Percentiles rank a stretch among this genome's conserved stretches.
Conservation (phyloP, 2,329 filamentous ascomycete genomes). For the Neurospora sp. region DNA sequence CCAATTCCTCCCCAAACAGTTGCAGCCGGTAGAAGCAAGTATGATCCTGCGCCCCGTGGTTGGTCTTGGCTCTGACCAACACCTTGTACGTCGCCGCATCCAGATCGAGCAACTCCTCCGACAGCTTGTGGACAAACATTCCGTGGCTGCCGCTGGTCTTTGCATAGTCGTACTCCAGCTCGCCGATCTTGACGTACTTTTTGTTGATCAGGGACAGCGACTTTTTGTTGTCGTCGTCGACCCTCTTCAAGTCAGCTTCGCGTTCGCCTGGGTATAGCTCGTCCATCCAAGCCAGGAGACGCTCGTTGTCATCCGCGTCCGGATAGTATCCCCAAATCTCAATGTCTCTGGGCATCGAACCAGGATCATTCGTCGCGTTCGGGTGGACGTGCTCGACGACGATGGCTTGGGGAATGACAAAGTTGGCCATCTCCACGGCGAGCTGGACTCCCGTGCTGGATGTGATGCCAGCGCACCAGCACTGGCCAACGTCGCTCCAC, state of each 20-base stretch:
- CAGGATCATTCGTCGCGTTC: constrained; percentile 49
- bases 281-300: constrained; percentile 33
- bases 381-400: constrained; percentile 63
- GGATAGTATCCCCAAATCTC: constrained; percentile 58
- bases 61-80: constrained; percentile 44
- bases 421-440: constrained; percentile 47
- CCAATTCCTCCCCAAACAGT: constrained; percentile 37
- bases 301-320: constrained; percentile 30
- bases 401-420: constrained; percentile 56
- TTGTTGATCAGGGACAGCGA: constrained; percentile 21
- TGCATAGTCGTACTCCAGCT: constrained; percentile 41
- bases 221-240: constrained; percentile 16
- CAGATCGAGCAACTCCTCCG: constrained; percentile 33
- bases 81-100: constrained; percentile 40
- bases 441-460: constrained; percentile 49
- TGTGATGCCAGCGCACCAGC: constrained; percentile 62
- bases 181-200: constrained; percentile 46
- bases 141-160: constrained; percentile 27
- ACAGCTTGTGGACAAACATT: constrained; percentile 43
- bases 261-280: constrained; percentile 28
- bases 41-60: constrained; percentile 47
- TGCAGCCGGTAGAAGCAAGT: constrained; percentile 58
- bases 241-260: constrained; percentile 9
- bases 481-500: constrained; percentile 76
- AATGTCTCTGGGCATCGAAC: constrained; percentile 53